A percentile compares a stretch with the other conserved stretches of the same genome.
Conservation (phyloP, 1,284 basidiomycete genomes). For the Trichosporon sp. region DNA sequence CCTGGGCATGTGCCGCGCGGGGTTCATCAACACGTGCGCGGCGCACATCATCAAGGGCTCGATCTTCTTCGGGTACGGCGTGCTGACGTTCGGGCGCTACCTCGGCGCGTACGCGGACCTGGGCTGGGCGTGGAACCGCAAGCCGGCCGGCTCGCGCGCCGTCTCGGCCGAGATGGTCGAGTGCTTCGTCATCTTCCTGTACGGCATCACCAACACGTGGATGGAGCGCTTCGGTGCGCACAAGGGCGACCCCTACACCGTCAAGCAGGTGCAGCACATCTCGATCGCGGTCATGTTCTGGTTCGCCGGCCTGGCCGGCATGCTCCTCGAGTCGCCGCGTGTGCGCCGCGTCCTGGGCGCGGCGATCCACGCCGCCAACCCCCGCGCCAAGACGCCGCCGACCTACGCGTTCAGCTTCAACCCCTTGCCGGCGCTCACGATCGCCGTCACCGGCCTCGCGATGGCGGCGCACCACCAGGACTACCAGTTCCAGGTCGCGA, state of each 20-base stretch:
- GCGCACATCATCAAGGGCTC: slow-evolving; percentile 92
- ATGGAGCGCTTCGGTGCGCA: slow-evolving; percentile 88
- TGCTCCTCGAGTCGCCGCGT: slow-evolving; percentile 76
- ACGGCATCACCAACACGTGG: slow-evolving; percentile 90
- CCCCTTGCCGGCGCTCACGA: slow-evolving; percentile 87
- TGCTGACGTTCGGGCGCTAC: slow-evolving; percentile 84
- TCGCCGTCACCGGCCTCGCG: slow-evolving; percentile 86
- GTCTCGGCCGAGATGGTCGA: slow-evolving; percentile 84
- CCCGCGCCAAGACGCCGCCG: slow-evolving; percentile 57
- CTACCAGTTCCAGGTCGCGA: slow-evolving; percentile 68
- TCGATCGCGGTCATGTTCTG: slow-evolving; percentile 84
- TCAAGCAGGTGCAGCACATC: slow-evolving; percentile 93
- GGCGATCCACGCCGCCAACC: slow-evolving; percentile 18
- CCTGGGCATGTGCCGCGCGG: slow-evolving; percentile 44
- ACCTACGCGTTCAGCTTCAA: slow-evolving; percentile 81
- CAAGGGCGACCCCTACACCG: slow-evolving; percentile 77
- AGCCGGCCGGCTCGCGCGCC: slow-evolving; percentile 36
- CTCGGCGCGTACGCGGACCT: slow-evolving; percentile 80
- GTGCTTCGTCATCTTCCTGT: slow-evolving; percentile 77
- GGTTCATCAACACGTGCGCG: slow-evolving; percentile 73
- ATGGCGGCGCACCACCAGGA: slow-evolving; percentile 94
- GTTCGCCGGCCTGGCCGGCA: slow-evolving; percentile 85
- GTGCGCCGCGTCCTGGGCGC: slow-evolving; percentile 55
- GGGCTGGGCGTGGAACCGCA: slow-evolving; percentile 91
- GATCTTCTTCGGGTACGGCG: slow-evolving; percentile 87